Base-by-base conservation (phyloP, 495 filamentous ascomycete genomes). In the Cercophora sp. region DNA sequence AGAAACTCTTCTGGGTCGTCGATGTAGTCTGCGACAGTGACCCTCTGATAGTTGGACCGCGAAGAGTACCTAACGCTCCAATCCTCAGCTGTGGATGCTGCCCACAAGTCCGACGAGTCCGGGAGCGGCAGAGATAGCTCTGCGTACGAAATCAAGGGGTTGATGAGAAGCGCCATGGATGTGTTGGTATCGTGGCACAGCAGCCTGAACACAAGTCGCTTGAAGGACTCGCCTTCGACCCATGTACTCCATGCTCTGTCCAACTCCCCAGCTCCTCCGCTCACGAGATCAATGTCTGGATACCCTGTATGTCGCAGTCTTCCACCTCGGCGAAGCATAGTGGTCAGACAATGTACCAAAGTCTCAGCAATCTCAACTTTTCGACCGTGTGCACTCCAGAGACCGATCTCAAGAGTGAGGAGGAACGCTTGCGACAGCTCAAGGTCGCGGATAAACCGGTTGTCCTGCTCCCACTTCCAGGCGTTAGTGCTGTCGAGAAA, bases 321-420 rank as follows among this genome's bases (percentile, higher is more conserved):
- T 45, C 8, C 72, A 54, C 35, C 70, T 45, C 62, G 60, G 51
- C 62, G 63, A 40, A 43, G 24, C 22, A 54, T 42, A 24, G 79
- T 81, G 1, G 78, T 53, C 1, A 81, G 45, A 0, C 72, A 69
- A 43, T 79, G 71, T 15, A 70, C 63, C 52, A 79, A 76, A 55
- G 76, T 79, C 57, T 83, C 80, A 0, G 80, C 74, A 23, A 84
- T 77, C 57, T 84, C 81, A 11, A 81, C 81, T 55, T 79, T 78
- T 25, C 81, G 68, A 37, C 76, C 76, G 50, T 76, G 75, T 1
- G 79, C 81, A 49, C 77, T 81, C 81, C 81, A 84, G 6, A 84
- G 60, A 1, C 77, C 78, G 34, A 79, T 70, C 37, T 81, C 75
- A 1, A 82, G 61, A n/a, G 64, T 57, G 16, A 82, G 48, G 5